A percentile compares a stretch with the other conserved stretches of the same genome.
Evolutionary conservation across 345 rosid genomes (phyloP).

Genomic region (Zanthoxylum bungeanum): DNA sequence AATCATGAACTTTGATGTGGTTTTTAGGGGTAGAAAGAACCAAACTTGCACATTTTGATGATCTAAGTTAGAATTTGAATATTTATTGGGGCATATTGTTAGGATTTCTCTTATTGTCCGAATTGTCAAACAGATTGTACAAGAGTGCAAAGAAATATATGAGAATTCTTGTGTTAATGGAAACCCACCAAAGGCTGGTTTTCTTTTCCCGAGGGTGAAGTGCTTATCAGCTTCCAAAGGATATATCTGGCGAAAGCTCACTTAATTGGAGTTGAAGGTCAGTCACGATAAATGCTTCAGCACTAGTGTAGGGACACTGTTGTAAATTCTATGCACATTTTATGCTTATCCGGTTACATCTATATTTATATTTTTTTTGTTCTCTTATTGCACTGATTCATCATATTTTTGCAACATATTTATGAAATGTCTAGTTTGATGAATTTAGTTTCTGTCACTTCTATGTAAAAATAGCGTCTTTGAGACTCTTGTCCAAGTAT

Average conservation of each 20-base stretch:
- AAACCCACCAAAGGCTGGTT: slow-evolving; percentile 81
- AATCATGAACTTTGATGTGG: neutral
- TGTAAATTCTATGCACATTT: neutral
- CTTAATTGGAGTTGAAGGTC: slow-evolving; percentile 19
- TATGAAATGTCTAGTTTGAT: neutral
- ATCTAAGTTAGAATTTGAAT: neutral
- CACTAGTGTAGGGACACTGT: neutral
- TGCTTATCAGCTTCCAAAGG: slow-evolving; percentile 68
- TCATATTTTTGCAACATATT: neutral
- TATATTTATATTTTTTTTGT: neutral
- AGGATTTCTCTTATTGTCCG: neutral
- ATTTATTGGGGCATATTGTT: neutral
- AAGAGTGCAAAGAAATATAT: slow-evolving; percentile 94
- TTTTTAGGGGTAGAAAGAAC: neutral
- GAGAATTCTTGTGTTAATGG: slow-evolving; percentile 85
- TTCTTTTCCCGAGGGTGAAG: slow-evolving; percentile 83
- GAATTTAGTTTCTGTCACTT: too few species aligned
- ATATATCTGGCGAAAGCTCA: slow-evolving; percentile 73
- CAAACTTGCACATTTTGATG: neutral
- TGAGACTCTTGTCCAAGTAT: too few species aligned
- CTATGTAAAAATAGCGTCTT: too few species aligned
- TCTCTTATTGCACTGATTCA: too few species aligned
- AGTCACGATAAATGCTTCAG: neutral
- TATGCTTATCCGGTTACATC: neutral
- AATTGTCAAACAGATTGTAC: slow-evolving; percentile 63